A percentile compares a stretch with the other conserved stretches of the same genome.
phyloP scores from a whole-genome alignment of 78 protist species.

The Dictyostelium brefeldianum region DNA sequence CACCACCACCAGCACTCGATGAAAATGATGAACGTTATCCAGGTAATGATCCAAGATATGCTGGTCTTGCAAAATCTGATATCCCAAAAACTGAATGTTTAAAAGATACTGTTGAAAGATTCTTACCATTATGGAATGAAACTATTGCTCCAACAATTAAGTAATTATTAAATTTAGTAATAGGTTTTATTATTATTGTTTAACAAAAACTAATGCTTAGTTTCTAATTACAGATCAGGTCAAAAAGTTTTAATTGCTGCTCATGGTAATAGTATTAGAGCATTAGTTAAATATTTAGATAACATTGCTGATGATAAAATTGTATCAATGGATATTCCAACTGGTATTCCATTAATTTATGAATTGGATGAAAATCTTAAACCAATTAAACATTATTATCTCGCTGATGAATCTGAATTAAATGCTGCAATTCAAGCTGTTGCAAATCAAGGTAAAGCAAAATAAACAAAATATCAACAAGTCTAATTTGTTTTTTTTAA shows the following conservation, averaged over 20 bases:
- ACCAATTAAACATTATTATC: conserved; percentile 79
- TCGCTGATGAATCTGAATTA: conserved; percentile 84
- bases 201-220: not conserved
- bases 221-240: conserved; percentile 34
- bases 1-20: conserved; percentile 93
- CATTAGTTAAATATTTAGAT: conserved; percentile 93
- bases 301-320: conserved; percentile 89
- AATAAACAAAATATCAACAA: conserved; percentile 24
- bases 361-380: conserved; percentile 84
- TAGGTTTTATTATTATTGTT: not conserved
- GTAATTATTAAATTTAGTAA: too few species aligned
- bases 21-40: conserved; percentile 81
- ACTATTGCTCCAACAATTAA: conserved; percentile 87
- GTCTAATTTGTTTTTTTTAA: too few species aligned
- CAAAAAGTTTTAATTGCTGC: conserved; percentile 94
- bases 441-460: conserved; percentile 88
- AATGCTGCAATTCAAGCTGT: conserved; percentile 82
- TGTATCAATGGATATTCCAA: conserved; percentile 91
- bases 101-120: conserved; percentile 88
- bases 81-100: conserved; percentile 93
- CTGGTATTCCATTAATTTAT: conserved; percentile 93
- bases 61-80: conserved; percentile 32
- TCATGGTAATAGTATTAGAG: conserved; percentile 96
- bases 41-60: conserved; percentile 85
- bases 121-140: conserved; percentile 91